phyloP scores from a whole-genome alignment of 2,329 filamentous ascomycete genomes.

The Aulographum hederae region DNA sequence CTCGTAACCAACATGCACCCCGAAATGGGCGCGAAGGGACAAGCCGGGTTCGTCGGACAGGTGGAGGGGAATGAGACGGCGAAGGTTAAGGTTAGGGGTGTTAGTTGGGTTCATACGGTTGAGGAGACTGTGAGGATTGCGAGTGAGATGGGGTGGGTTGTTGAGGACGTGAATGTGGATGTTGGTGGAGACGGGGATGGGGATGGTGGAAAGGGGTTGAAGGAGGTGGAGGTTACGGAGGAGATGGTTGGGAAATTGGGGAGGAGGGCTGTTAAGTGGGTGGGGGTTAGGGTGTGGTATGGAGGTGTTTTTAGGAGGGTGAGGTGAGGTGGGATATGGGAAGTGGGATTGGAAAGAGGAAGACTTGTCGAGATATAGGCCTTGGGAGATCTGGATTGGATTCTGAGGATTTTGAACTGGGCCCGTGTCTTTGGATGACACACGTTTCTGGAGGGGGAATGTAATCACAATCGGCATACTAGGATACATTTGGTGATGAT shows the following conservation, averaged over 20 bases:
- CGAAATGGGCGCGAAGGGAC: conserved; percentile 40
- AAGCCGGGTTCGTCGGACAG: conserved; percentile 39
- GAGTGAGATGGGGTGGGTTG: conserved; percentile 11
- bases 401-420: too few species aligned
- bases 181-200: conserved; percentile 5
- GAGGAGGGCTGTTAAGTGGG: conserved; percentile 22
- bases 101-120: conserved; percentile 38
- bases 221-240: conserved; percentile 12
- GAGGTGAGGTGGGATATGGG: too few species aligned
- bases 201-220: conserved; percentile 14
- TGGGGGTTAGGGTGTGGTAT: conserved; percentile 21
- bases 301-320: conserved; percentile 14
- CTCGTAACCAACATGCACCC: conserved; percentile 52
- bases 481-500: too few species aligned
- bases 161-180: conserved; percentile 9
- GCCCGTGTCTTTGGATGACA: too few species aligned
- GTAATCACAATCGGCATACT: too few species aligned
- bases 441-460: too few species aligned
- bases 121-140: conserved; percentile 34
- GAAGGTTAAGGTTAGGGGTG: conserved; percentile 36
- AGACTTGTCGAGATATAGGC: too few species aligned
- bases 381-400: too few species aligned
- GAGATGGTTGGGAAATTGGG: conserved; percentile 16
- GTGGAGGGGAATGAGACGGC: conserved; percentile 18
- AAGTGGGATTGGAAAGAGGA: too few species aligned